Conservation (phyloP, 176 grass and related monocot genomes). For the Echinochloa phyllopogon region DNA sequence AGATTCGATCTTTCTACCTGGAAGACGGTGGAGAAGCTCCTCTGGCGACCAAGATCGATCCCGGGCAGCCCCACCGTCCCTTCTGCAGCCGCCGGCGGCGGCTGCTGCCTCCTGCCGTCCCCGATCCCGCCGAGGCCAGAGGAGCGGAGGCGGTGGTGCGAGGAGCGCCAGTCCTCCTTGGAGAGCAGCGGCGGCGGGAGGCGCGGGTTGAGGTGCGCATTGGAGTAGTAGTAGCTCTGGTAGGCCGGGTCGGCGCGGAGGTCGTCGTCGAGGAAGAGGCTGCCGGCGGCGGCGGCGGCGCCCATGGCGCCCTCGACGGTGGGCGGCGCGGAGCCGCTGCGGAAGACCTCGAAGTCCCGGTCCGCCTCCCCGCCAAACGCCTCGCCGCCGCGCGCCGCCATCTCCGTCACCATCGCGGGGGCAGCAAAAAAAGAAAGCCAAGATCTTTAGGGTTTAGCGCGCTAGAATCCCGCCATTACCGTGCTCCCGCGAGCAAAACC, state of each 20-base stretch:
- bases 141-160: conserved; percentile 52
- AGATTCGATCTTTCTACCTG: conserved; percentile 63
- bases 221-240: conserved; percentile 72
- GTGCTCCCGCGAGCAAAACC: neutral
- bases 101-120: conserved; percentile 49
- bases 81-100: conserved; percentile 28
- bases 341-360: conserved; percentile 70
- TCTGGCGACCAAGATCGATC: conserved; percentile 56
- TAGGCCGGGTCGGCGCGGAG: conserved; percentile 69
- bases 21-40: conserved; percentile 60
- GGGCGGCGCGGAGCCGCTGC: conserved; percentile 79
- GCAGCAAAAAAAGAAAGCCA: neutral
- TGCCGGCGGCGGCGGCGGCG: conserved; percentile 40
- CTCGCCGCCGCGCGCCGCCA: conserved; percentile 62
- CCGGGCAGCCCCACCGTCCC: conserved; percentile 53
- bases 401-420: conserved; percentile 56
- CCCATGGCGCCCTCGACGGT: conserved; percentile 62
- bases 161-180: conserved; percentile 74
- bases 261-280: conserved; percentile 57
- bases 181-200: conserved; percentile 70
- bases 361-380: conserved; percentile 45
- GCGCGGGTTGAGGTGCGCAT: conserved; percentile 79
- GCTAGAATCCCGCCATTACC: conserved; percentile 50
- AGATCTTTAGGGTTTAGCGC: conserved; percentile 30
- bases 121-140: conserved; percentile 60